Percentiles rank a stretch among this genome's conserved stretches.
Conservation (phyloP, 2,329 filamentous ascomycete species). For the Exserohilum rostratum region DNA sequence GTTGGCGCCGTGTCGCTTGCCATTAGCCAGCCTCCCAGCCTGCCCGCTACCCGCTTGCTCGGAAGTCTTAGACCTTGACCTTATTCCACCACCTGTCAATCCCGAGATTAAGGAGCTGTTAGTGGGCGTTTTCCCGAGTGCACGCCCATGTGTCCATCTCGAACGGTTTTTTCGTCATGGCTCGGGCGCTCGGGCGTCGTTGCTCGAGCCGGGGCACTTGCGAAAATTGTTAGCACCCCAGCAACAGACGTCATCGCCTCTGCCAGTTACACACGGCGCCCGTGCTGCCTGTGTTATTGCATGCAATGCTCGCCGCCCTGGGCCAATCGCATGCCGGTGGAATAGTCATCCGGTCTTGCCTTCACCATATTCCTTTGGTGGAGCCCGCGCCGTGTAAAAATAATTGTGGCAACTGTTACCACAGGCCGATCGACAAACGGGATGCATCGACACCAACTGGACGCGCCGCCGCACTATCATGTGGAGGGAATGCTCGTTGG, state of each 20-base stretch:
- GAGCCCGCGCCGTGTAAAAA: slow-evolving; percentile 29
- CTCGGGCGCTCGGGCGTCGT: slow-evolving; percentile 17
- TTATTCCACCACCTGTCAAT: slow-evolving; percentile 29
- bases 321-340: slow-evolving; percentile 23
- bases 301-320: slow-evolving; percentile 3
- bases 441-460: slow-evolving; percentile 26
- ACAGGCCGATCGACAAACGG: slow-evolving; percentile 18
- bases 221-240: slow-evolving; percentile 1
- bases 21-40: slow-evolving; percentile 24
- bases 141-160: too few species aligned
- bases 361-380: slow-evolving; percentile 24
- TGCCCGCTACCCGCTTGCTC: slow-evolving; percentile 35
- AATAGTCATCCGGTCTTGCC: slow-evolving; percentile 15
- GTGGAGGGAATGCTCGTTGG: slow-evolving; percentile 29
- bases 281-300: slow-evolving; percentile 13
- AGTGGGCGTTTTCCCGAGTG: slow-evolving; percentile 39
- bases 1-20: slow-evolving; percentile 41
- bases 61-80: slow-evolving; percentile 24
- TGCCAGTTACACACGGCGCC: slow-evolving; percentile 12
- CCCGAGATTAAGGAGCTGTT: slow-evolving; percentile 49
- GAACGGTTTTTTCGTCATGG: slow-evolving; percentile 25
- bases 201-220: slow-evolving; percentile 18
- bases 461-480: slow-evolving; percentile 36
- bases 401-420: slow-evolving; percentile 42
- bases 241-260: slow-evolving; percentile 2